Evolutionary conservation across 108 stramenopile species (phyloP), one percentile per base, ranked within the genome.

Genomic region (Cyclotella atomus): DNA sequence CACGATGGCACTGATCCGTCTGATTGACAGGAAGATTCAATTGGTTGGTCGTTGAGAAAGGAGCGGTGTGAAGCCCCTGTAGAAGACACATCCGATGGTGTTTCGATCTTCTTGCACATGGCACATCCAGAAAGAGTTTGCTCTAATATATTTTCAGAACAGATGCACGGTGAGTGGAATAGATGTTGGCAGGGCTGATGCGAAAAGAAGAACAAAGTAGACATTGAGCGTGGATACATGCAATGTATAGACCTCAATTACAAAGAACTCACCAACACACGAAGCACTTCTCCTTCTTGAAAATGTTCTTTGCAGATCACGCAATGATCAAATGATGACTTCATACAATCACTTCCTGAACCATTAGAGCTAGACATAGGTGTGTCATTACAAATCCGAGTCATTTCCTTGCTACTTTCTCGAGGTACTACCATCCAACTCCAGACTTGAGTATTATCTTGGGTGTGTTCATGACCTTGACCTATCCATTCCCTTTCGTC

Each of bases 91-190:
- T 72, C 70, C 0, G 35, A 75, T 30, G 56, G 29, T 30, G 29
- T 30, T 30, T 3, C 56, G 21, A 88, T 86, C 21, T 21, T 61
- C 81, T 90, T 87, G 68, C 91, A 92, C 25, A 83, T 92, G 1
- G 91, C 89, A 70, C 91, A 92, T 28, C 91, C 89, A 30, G 63
- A 59, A 17, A 82, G 83, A 25, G 74, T 70, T 15, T 84, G 78
- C 41, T 83, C 84, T 15, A 83, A 77, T 12, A 95, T 65, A 91
- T 91, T 92, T 14, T 80, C 82, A 2, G 33, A 38, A 59, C 91
- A 91, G 59, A 95, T 93, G 72, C 94, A 96, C 4, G 86, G 81
- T 21, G 70, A 77, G 66, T 96, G 96, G 73, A 96, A 96, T 6
- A 74, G 69, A 71, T 96, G 96, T 19, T 86, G 46, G 68, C 96